phyloP scores from a whole-genome alignment of 2,329 filamentous ascomycete species.

The Microdochium nivale region DNA sequence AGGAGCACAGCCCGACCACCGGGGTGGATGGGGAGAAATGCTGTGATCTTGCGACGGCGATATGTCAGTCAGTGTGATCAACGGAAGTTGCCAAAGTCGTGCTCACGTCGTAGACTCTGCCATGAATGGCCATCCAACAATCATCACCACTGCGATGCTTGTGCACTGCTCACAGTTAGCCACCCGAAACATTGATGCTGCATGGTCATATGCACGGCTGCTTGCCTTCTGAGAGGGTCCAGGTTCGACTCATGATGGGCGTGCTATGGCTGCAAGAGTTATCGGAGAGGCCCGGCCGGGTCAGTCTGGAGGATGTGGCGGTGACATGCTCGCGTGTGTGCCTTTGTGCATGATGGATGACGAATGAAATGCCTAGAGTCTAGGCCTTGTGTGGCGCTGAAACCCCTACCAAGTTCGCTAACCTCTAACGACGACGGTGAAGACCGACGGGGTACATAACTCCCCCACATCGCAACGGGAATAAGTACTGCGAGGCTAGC shows the following conservation, averaged over 20 bases:
- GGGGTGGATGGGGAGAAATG: constrained; percentile 10
- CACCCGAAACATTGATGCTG: not conserved
- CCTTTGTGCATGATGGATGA: not conserved
- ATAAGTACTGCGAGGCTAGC: not conserved
- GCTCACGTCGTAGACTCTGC: constrained; percentile 14
- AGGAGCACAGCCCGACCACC: constrained; percentile 11
- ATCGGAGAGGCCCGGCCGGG: not conserved
- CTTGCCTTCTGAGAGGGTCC: constrained; percentile 1
- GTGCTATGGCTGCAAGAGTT: not conserved
- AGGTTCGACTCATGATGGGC: constrained; percentile 1
- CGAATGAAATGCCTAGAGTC: not conserved
- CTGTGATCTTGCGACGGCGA: constrained; percentile 7
- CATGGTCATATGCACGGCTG: not conserved
- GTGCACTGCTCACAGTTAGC: constrained; percentile 5
- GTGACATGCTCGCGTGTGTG: not conserved
- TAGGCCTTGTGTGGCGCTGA: too few species aligned
- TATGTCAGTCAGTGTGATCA: not conserved
- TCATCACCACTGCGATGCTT: constrained; percentile 9
- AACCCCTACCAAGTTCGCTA: too few species aligned
- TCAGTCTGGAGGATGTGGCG: not conserved
- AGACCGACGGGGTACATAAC: not conserved
- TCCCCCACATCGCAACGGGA: not conserved
- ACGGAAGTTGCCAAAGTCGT: not conserved
- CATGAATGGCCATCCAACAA: constrained; percentile 13
- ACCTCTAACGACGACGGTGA: too few species aligned